Base-by-base conservation (phyloP, 805 yeast genomes). In the Candida maltosa region DNA sequence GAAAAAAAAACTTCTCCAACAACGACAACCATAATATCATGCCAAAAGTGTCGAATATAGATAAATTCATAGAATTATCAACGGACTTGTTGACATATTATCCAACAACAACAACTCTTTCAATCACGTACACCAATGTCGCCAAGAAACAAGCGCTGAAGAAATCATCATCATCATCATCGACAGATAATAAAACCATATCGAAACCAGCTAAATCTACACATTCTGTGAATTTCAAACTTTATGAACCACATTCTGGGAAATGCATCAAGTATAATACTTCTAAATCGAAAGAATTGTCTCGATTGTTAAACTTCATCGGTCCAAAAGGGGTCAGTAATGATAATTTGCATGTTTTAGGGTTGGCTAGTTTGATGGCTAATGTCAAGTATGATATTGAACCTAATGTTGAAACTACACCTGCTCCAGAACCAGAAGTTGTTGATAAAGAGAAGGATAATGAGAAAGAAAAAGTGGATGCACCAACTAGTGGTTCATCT, bases 231-330 rank as follows among this genome's bases (percentile, higher is more conserved):
- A 65, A 58, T 40, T 76, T 83, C 55, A 85, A 83, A 52, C 70
- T 83, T 0, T 80, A 60, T 46, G 87, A 86, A 51, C 73, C 88
- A 2, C 69, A 62, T 12, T 64, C 77, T 12, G 89, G 89, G 6
- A 68, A 78, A 26, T 70, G 80, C 40, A 73, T 80, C 56, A 71
- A 69, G 41, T 76, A 69, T 52, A 68, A 65, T 40, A 78, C 91
- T 1, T 62, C 64, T 42, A 80, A 81, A 45, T 60, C 71, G 31
- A 86, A 87, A 53, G 95, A 87, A 55, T 73, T 88, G 29, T 78
- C 86, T 16, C 73, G 89, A 45, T 52, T 87, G 16, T 61, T 85
- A 53, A 75, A 85, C 32, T 83, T 85, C 5, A 51, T 87, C 31
- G 95, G 95, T 0, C 88, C 88, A 4, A 63, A 70, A 35, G 80